A percentile compares a stretch with the other conserved stretches of the same genome.
Evolutionary conservation across 805 yeast genomes (phyloP).

Genomic region (Komagataella phaffii): DNA sequence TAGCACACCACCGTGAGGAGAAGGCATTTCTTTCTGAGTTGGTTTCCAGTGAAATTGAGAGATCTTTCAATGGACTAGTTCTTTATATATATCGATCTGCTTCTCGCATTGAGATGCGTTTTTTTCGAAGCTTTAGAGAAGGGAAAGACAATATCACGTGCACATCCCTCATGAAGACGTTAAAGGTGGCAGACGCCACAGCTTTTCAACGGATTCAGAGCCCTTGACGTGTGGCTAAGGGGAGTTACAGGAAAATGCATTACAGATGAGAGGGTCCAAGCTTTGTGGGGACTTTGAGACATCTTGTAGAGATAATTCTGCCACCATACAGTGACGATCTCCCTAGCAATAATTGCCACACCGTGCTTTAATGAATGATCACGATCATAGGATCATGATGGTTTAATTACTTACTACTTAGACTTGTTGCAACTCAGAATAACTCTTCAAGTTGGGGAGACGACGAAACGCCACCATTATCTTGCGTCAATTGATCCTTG

Average conservation of each 20-base stretch:
- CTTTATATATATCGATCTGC: background rate
- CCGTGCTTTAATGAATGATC: background rate
- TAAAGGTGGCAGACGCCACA: background rate
- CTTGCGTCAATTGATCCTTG: background rate
- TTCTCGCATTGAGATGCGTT: background rate
- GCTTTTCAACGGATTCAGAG: background rate
- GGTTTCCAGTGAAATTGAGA: background rate
- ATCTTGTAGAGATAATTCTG: background rate
- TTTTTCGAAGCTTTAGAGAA: background rate
- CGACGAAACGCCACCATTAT: background rate
- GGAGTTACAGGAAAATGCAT: too few species aligned
- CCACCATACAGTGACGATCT: too few species aligned
- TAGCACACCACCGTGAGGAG: constrained; percentile 88
- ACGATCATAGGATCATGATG: background rate
- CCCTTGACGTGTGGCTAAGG: background rate
- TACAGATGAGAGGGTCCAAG: too few species aligned
- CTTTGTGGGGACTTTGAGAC: background rate
- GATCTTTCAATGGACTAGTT: background rate
- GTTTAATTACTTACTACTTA: background rate
- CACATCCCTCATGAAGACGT: background rate
- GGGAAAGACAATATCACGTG: background rate
- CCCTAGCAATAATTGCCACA: background rate
- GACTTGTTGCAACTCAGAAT: background rate
- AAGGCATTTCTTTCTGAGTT: constrained; percentile 29
- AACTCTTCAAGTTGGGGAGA: background rate